These are phyloP conservation scores for Striga asiatica DNA, from an alignment of 257 asterid species.

Conservation along the genomic window DNA sequence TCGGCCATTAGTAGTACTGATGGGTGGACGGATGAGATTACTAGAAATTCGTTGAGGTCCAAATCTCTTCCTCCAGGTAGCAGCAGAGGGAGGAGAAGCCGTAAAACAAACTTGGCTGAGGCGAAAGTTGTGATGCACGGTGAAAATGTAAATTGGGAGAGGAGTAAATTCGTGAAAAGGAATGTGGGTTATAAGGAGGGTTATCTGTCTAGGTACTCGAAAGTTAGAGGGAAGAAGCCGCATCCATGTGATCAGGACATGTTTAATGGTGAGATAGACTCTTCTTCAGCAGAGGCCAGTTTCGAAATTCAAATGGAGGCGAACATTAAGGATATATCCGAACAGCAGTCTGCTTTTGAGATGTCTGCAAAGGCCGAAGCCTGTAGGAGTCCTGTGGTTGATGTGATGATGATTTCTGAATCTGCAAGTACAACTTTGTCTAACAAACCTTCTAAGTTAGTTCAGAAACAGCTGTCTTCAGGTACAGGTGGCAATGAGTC, in stretches of 20 bases:
- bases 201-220: slow-evolving; percentile 22
- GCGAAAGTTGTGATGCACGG: slow-evolving; percentile 18
- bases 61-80: slow-evolving; percentile 46
- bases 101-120: slow-evolving; percentile 28
- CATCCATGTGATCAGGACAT: slow-evolving; percentile 22
- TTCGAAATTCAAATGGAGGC: slow-evolving; percentile 34
- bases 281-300: slow-evolving; percentile 32
- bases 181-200: slow-evolving; percentile 27
- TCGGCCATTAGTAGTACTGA: slow-evolving; percentile 70
- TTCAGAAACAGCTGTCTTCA: slow-evolving; percentile 21
- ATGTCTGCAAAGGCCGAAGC: slow-evolving; percentile 19
- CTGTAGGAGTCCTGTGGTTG: slow-evolving; percentile 21
- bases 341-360: slow-evolving; percentile 20
- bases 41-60: slow-evolving; percentile 37
- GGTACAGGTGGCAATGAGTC: slow-evolving; percentile 12
- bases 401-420: slow-evolving; percentile 24
- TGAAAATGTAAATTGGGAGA: slow-evolving; percentile 20
- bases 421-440: slow-evolving; percentile 25
- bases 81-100: slow-evolving; percentile 34
- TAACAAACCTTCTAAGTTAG: slow-evolving; percentile 24
- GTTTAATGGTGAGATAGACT: slow-evolving; percentile 20
- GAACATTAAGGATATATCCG: slow-evolving; percentile 26
- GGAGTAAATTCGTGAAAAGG: slow-evolving; percentile 38
- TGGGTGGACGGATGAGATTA: slow-evolving; percentile 58
- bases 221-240: slow-evolving; percentile 33